Percentiles rank a stretch among this genome's conserved stretches.
These are phyloP conservation scores for Micromonas commoda DNA, from an alignment of 139 green algal species.

Conservation along the genomic window DNA sequence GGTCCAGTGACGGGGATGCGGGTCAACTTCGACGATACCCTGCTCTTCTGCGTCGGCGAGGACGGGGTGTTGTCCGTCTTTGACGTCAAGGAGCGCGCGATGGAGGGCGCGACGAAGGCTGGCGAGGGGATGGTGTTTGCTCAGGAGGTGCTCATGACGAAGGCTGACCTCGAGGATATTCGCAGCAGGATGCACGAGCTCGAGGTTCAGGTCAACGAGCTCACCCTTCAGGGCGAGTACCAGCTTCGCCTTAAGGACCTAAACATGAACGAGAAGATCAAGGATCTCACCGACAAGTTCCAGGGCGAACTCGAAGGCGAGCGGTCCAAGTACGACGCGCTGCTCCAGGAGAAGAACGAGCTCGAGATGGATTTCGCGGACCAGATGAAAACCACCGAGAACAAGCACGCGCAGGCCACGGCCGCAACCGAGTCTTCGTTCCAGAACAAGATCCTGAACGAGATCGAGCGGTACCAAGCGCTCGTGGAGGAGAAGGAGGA, in stretches of 20 bases:
- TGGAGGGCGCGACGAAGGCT: conserved; percentile 52
- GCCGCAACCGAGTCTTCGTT: conserved; percentile 64
- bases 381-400: conserved; percentile 44
- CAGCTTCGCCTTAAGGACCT: conserved; percentile 85
- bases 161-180: conserved; percentile 77
- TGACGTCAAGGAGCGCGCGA: conserved; percentile 55
- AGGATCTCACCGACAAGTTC: conserved; percentile 76
- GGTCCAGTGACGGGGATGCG: conserved; percentile 56
- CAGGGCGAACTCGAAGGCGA: conserved; percentile 58
- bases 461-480: conserved; percentile 78
- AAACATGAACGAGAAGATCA: conserved; percentile 65
- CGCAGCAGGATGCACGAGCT: conserved; percentile 66
- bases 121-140: conserved; percentile 58
- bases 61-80: conserved; percentile 71
- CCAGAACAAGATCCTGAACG: conserved; percentile 49
- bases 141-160: conserved; percentile 83
- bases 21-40: conserved; percentile 58
- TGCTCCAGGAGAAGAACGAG: conserved; percentile 76
- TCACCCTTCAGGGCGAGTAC: conserved; percentile 86
- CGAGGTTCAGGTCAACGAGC: conserved; percentile 79
- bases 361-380: conserved; percentile 61
- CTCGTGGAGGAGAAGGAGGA: conserved; percentile 62
- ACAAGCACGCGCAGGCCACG: conserved; percentile 53
- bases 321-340: conserved; percentile 62
- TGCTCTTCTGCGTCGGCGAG: conserved; percentile 62